Base-by-base conservation (phyloP, 2,329 filamentous ascomycete genomes). In the Aspergillus sp. region DNA sequence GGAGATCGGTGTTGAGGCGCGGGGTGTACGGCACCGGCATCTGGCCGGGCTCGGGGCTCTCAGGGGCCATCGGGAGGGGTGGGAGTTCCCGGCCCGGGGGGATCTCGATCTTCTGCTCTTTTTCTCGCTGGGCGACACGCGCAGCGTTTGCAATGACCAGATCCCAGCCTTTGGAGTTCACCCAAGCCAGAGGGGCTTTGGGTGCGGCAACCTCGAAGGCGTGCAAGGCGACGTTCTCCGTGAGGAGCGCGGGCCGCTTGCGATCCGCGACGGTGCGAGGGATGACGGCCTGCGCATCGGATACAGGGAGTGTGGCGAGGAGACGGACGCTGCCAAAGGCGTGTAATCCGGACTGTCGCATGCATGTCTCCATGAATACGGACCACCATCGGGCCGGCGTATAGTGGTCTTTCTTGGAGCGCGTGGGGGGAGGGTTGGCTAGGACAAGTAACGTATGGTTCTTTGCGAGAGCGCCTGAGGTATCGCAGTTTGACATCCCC, bases 311-410 rank as follows among this genome's bases (percentile, higher is more conserved):
- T 86, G 91, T 92, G 36, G 92, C 67, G 1, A 97, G 78, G 77
- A 93, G 87, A 45, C 91, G 85, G 3, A 96, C 86, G 16, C 86
- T 81, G 3, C 93, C 93, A 66, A 91, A 92, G 23, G 78, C 77
- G 61, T 96, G 88, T 60, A 95, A 83, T 0, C 87, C 76, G 0
- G 76, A 71, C 46, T 83, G 78, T 2, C 77, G 74, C 55, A 83
- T 78, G 50, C 88, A 82, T 47, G 81, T 41, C 71, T 75, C 60
- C 86, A 76, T 63, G 47, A 67, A 88, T 75, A 52, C 75, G 70
- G 47, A 79, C 78, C 54, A 88, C 67, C 59, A 84, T 85, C 29
- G 81, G 70, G 64, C 86, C 83, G 21, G 67, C 67, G 23, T 72
- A 49, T 46, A 74, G 62, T 73, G 73, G 58, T 78, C 86, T 5